Conservation (phyloP, 768 basidiomycete species). For the Lactarius psammicola region DNA sequence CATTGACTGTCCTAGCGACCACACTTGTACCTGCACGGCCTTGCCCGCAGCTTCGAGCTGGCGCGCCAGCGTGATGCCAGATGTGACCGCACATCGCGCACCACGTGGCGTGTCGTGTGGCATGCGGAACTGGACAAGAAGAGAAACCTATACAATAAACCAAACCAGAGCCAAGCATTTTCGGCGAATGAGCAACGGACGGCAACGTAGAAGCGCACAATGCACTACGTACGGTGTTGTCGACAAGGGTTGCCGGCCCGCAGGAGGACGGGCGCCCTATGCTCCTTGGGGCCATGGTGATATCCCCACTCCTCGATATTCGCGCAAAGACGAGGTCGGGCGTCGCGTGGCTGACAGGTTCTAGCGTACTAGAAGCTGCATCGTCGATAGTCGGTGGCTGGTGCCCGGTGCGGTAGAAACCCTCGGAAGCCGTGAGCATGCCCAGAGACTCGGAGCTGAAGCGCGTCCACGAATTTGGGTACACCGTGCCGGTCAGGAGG, state of each 20-base stretch:
- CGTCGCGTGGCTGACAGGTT: conserved; percentile 2
- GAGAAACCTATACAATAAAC: conserved; percentile 1
- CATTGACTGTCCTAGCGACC: background rate
- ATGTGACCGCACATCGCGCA: conserved; percentile 15
- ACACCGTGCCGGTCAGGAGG: conserved; percentile 18
- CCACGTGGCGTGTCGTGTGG: conserved; percentile 10
- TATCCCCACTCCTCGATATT: background rate
- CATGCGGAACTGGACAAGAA: conserved; percentile 20
- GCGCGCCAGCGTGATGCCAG: conserved; percentile 16
- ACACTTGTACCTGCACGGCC: conserved; percentile 12
- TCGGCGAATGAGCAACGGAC: background rate
- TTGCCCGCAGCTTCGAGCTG: conserved; percentile 10
- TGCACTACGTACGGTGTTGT: conserved; percentile 11
- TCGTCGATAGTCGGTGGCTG: background rate
- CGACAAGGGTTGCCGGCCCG: conserved; percentile 19
- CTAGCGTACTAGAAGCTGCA: background rate
- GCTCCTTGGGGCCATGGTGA: background rate
- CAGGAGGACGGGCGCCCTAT: conserved; percentile 12
- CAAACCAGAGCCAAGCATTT: background rate
- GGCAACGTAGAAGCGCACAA: background rate
- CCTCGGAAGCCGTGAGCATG: conserved; percentile 1
- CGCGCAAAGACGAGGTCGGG: conserved; percentile 1
- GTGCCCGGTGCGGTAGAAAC: conserved; percentile 7
- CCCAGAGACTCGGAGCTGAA: conserved; percentile 10
- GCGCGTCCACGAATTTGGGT: conserved; percentile 17